Base-by-base conservation (phyloP, 371 early-diverging fungal species). In the Caulochytrium protostelioides region DNA sequence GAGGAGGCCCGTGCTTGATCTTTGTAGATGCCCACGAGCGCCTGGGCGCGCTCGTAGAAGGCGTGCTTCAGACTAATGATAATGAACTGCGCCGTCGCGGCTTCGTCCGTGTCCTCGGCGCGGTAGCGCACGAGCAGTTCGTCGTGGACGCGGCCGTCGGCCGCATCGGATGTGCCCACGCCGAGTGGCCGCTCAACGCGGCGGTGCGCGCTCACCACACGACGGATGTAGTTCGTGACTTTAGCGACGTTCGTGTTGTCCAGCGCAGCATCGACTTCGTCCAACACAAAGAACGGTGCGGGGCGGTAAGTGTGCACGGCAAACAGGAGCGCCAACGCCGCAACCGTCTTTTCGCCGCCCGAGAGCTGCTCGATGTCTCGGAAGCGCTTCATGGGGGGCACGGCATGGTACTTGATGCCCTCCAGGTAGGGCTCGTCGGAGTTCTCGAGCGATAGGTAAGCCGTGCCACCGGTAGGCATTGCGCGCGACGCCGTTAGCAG, bases 341-440 rank as follows among this genome's bases (percentile, higher is more conserved):
- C 97, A 17, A 99, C 83, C 10, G 97, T 94, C 69, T 92, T 97
- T 61, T 99, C 99, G 42, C 99, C 99, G 17, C 99, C 99, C 23
- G 91, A 90, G 6, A 99, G 64, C 44, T 86, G 81, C 34, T 90
- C 90, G 85, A 97, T 97, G 54, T 98, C 98, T 35, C 90, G 65
- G 69, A 97, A 99, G 25, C 91, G 75, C 63, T 99, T 98, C 74
- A 85, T 77, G 4, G 98, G 98, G 3, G 98, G 98, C 94, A 98
- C 94, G 0, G 97, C 91, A 52, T 98, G 95, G 62, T 90, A 97
- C 45, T 81, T 79, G 32, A 98, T 72, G 10, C 92, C 91, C 38
- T 77, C 76, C 33, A 78, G 49, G 45, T 85, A 98, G 2, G 99
- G 98, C 47, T 97, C 95, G 45, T 67, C 87, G 19, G 70, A 65